These are phyloP conservation scores for Tetrapisispora fleetii DNA, from an alignment of 805 yeast genomes.

Conservation along the genomic window DNA sequence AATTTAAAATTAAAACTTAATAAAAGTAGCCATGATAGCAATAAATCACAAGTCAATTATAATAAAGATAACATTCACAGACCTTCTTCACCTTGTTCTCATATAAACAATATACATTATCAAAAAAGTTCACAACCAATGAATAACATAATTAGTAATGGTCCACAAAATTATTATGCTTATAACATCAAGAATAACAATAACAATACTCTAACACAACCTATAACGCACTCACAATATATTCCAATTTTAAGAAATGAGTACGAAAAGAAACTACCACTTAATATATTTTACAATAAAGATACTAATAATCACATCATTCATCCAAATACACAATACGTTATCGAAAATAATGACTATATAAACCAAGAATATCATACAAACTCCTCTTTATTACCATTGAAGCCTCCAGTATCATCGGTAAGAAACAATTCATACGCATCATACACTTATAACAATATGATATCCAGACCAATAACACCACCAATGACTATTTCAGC, in stretches of 20 bases:
- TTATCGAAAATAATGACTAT: not conserved
- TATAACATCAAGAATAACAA: not conserved
- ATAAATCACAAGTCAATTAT: not conserved
- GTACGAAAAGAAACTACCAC: not conserved
- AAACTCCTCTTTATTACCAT: no score
- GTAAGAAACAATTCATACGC: not conserved
- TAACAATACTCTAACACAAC: not conserved
- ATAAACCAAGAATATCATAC: not conserved
- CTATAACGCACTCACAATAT: not conserved
- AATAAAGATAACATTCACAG: not conserved
- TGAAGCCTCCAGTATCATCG: not conserved
- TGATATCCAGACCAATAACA: not conserved
- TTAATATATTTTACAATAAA: not conserved
- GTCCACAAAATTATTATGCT: not conserved
- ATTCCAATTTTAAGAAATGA: not conserved
- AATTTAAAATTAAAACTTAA: conserved; percentile 15
- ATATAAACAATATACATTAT: not conserved
- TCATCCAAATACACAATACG: not conserved
- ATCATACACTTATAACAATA: not conserved
- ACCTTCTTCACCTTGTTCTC: not conserved
- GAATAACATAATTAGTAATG: not conserved
- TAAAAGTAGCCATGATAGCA: not conserved
- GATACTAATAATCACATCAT: not conserved
- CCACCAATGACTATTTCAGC: conserved; percentile 1
- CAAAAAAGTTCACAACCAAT: conserved; percentile 1